Percentiles rank a stretch among this genome's conserved stretches.
Evolutionary conservation across 179 eudicot species (phyloP).

Genomic region (Spergularia azorica): DNA sequence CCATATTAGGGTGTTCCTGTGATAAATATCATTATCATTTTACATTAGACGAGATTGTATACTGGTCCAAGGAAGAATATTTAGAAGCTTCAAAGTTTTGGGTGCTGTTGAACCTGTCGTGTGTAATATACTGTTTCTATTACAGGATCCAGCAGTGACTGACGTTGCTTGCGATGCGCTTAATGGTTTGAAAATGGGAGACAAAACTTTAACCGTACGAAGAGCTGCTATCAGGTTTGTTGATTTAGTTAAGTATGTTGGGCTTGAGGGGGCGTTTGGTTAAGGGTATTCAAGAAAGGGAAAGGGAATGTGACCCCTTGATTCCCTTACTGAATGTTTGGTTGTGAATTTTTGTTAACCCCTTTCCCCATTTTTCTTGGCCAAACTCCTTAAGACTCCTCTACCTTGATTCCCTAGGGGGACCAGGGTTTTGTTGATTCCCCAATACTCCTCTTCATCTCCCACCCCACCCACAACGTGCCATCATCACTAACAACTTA

Average conservation of each 20-base stretch:
- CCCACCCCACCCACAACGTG: no score
- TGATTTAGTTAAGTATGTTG: neutral
- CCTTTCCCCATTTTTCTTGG: no score
- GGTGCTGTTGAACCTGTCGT: neutral
- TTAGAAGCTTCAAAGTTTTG: neutral
- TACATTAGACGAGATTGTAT: neutral
- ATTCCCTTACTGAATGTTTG: no score
- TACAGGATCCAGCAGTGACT: constrained; percentile 71
- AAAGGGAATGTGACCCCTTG: no score
- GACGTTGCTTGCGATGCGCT: constrained; percentile 89
- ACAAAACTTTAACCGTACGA: constrained; percentile 81
- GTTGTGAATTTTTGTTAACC: no score
- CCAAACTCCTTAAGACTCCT: no score
- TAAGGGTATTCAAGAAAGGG: no score
- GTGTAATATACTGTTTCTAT: constrained; percentile 6
- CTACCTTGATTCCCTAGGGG: no score
- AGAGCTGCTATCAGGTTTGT: constrained; percentile 85
- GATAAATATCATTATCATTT: neutral
- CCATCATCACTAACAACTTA: no score
- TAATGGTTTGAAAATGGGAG: constrained; percentile 92
- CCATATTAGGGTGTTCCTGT: neutral
- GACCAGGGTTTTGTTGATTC: no score
- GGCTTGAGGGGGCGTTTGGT: neutral
- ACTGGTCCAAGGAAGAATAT: neutral
- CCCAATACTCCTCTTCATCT: no score